Evolutionary conservation across 2,329 filamentous ascomycete genomes (phyloP), one percentile per base, ranked within the genome.

Genomic region (Diaporthe destruens): DNA sequence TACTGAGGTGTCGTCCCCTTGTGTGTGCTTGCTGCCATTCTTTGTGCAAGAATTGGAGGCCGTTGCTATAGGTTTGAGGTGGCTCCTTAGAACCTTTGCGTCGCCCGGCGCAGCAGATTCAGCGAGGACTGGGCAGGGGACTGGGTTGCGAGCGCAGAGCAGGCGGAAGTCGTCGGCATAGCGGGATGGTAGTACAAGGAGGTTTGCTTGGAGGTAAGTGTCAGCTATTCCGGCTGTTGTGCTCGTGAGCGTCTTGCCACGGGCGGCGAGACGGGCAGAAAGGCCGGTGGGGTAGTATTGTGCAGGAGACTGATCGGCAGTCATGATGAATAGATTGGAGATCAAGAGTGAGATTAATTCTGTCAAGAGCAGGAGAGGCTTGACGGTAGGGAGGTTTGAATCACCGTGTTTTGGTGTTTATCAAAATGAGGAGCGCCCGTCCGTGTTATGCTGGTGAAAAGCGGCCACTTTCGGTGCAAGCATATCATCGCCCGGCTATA

Each of bases 141-240:
- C 89, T 2, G 90, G 88, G 75, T 92, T 92, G 63, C 89, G 85
- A 1, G 83, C 82, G 78, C 90, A 92, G 32, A 92, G 86, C 23
- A 85, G 78, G 16, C 86, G 84, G 78, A 91, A 92, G 78, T 91
- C 87, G 23, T 81, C 67, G 16, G 90, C 89, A 78, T 90, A 88
- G 42, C 81, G 79, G 1, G 85, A 86, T 0, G 89, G 89, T 0
- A 92, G 82, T 14, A 91, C 83, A 51, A 92, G 84, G 49, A 92
- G 82, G 76, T 92, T 92, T 51, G 89, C 89, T 82, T 92, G 90
- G 18, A 92, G 80, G 76, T 87, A 85, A 16, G 83, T 84, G 0
- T 87, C 86, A 2, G 89, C 87, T 2, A 90, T 80, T 16, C 89
- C 88, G 0, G 88, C 84, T 1, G 89, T 92, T 25, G 82, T 80